Percentiles rank a stretch among this genome's conserved stretches.
Conservation (phyloP, 2,329 filamentous ascomycete species). For the Curvularia hawaiiensis region DNA sequence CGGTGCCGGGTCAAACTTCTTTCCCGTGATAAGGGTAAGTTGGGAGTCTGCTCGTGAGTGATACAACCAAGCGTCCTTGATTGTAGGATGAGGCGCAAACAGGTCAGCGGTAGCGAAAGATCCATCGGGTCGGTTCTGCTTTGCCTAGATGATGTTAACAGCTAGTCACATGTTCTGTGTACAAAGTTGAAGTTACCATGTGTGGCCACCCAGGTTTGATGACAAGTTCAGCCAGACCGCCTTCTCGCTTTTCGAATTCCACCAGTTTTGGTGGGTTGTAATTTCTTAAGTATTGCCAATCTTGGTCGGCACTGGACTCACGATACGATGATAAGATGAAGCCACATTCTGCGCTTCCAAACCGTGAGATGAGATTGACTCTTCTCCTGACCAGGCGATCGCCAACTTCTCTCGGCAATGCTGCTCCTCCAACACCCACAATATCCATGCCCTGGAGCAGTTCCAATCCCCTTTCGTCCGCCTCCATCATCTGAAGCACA, state of each 20-base stretch:
- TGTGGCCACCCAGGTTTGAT: conserved; percentile 64
- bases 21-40: conserved; percentile 67
- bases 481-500: conserved; percentile 85
- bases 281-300: conserved; percentile 65
- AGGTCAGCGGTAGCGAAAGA: conserved; percentile 68
- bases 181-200: conserved; percentile 33
- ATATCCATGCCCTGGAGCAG: conserved; percentile 63
- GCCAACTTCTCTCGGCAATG: conserved; percentile 59
- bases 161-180: not conserved
- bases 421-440: conserved; percentile 68
- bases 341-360: conserved; percentile 70
- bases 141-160: conserved; percentile 46
- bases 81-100: conserved; percentile 60
- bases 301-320: conserved; percentile 58
- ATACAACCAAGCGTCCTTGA: conserved; percentile 65
- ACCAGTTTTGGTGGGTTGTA: conserved; percentile 52
- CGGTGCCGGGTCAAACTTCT: conserved; percentile 70
- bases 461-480: conserved; percentile 83
- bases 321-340: conserved; percentile 68
- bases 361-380: conserved; percentile 65
- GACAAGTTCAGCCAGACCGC: conserved; percentile 59
- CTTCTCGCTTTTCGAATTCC: conserved; percentile 50
- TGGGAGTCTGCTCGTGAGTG: conserved; percentile 66
- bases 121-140: conserved; percentile 62
- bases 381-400: conserved; percentile 56